Evolutionary conservation across 2,329 filamentous ascomycete genomes (phyloP), one percentile per base, ranked within the genome.

Genomic region (Teratosphaeria viscida): DNA sequence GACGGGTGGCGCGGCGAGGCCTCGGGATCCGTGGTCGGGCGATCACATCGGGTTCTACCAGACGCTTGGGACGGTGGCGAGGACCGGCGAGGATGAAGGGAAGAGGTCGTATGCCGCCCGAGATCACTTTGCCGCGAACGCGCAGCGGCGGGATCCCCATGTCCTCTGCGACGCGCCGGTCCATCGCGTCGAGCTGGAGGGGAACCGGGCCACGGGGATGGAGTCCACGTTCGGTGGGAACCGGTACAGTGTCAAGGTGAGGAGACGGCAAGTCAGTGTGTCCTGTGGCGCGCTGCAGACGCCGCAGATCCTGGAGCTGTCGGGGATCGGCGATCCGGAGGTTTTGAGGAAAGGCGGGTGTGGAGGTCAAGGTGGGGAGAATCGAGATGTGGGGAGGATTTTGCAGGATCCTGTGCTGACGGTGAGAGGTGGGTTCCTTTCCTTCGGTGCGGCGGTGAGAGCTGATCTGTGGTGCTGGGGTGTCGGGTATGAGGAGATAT

Each of bases 301-400:
- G 12, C 85, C 79, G 4, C 82, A 81, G 68, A 73, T 83, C 14
- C 78, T 82, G 23, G 84, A 87, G 62, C 74, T 85, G 1, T 85
- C 83, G 0, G 84, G 85, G 0, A 76, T 87, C 34, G 85, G 85
- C 2, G 73, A 76, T 55, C 70, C 73, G 2, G 65, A 73, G 1
- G 65, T 84, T 4, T 75, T 86, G 1, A 67, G 76, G 2, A 43
- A 71, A 71, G 19, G 75, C 78, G 0, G 77, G 76, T 0, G 76
- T 85, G 2, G 73, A 78, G 1, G 66, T 79, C 2, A 66, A 79
- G 1, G 72, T 76, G 2, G 23, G 23, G 74, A 81, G 55, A 67
- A 83, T 1, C 77, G 78, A 2, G 75, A 79, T 2, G 82, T 84
- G 0, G 81, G 83, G 2, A 75, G 57, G 16, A 64, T 63, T 32